These are phyloP conservation scores for Globisporangium radiosum DNA, from an alignment of 352 stramenopile species.

Conservation along the genomic window DNA sequence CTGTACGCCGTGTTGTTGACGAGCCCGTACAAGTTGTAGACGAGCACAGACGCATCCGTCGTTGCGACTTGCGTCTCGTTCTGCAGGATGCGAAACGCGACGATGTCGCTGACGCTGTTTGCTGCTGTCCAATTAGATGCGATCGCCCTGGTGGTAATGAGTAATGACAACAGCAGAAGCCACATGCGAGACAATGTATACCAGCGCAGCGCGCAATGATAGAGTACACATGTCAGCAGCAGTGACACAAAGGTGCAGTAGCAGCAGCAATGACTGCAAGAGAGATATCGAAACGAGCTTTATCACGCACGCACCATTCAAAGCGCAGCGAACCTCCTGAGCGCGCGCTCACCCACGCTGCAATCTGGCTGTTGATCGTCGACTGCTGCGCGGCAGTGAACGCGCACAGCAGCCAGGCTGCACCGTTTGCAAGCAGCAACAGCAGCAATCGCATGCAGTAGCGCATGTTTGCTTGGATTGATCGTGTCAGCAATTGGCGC, in stretches of 20 bases:
- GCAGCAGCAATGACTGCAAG: background rate
- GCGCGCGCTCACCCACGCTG: background rate
- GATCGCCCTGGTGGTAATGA: conserved; percentile 3
- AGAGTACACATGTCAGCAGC: background rate
- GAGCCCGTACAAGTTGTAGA: conserved; percentile 6
- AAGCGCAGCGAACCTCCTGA: background rate
- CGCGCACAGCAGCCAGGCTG: background rate
- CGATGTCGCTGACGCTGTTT: conserved; percentile 5
- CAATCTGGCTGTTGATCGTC: background rate
- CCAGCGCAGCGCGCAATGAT: background rate
- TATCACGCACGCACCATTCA: background rate
- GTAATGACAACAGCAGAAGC: too few species aligned
- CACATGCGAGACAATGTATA: background rate
- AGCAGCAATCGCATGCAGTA: background rate
- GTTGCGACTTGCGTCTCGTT: conserved; percentile 2
- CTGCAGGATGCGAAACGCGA: conserved; percentile 5
- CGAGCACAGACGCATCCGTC: background rate
- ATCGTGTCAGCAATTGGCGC: too few species aligned
- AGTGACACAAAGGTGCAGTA: background rate
- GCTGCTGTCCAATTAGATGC: conserved; percentile 2
- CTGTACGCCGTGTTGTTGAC: conserved; percentile 8
- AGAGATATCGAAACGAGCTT: background rate
- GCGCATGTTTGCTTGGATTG: too few species aligned
- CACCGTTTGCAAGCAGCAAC: background rate
- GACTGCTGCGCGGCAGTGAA: background rate